Base-by-base conservation (phyloP, 345 rosid species). In the Geranium rotundifolium region DNA sequence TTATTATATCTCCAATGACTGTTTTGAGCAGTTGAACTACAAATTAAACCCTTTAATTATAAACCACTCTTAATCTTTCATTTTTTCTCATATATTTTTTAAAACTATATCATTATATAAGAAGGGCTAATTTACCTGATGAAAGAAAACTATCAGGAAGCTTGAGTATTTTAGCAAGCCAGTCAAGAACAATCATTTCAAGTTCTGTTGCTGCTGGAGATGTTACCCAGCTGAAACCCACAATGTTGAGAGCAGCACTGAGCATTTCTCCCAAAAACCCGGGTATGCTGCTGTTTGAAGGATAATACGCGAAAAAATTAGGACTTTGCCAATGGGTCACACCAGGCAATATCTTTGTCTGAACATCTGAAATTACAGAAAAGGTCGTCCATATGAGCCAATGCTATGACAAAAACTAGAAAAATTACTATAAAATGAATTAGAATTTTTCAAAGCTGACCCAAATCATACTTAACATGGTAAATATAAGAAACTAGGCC, bases 221-320 rank as follows among this genome's bases (percentile, higher is more conserved):
- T 63, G 95, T 77, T 34, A 92, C 77, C 98, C 96, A 87, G 73
- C 95, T 91, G 68, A 88, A 89, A 62, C 96, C 96, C 63, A 87
- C 90, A 27, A 91, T 82, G 18, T 76, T 84, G 52, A 91, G 78
- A 72, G 92, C 96, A 73, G 95, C 90, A 62, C 93, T 87, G 63
- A 91, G 84, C 98, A 91, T 91, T 75, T 89, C 98, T 64, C 96
- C 98, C 77, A 91, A 61, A 71, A 91, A 89, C 18, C 98, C 98
- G 0, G 95, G 95, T 27, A 91, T 76, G 27, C 96, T 91, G 67
- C 95, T 81, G 58, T 85, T 91, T 0, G 98, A 81, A 73, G 96
- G 98, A 69, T 76, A 87, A 68, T 91, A 91, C 0, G 92, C 96
- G 62, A 84, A 91, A 69, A 73, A 87, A 63, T 71, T 84, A 0